Evolutionary conservation across 176 grass and related monocot species (phyloP), one percentile per base, ranked within the genome.

Genomic region (Echinochloa phyllopogon): DNA sequence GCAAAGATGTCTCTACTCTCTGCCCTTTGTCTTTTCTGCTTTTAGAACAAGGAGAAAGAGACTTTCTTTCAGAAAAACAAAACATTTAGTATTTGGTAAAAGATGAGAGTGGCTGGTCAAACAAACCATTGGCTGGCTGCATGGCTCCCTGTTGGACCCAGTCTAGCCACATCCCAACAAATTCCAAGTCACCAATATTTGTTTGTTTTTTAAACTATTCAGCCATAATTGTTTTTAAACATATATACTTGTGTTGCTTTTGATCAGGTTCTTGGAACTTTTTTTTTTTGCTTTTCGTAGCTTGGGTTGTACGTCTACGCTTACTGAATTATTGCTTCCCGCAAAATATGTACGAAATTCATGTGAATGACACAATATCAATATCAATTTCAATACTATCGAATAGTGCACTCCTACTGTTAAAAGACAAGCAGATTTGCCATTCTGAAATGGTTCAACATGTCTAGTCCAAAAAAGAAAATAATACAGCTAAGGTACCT

Each of bases 81-180:
- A 83, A 24, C 15, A 68, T 11, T 9, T 36, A 23, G 29, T 4
- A 18, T n/a, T 24, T 37, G 37, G 53, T 72, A 58, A 72, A 56
- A 44, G 47, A 4, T 58, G 17, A 59, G 51, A 51, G 23, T 67
- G 88, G 59, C 79, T 10, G 74, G 84, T 87, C 88, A 86, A 90
- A 53, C 59, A 38, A 73, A 60, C 40, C 67, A 74, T n/a, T 33
- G 20, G 38, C 29, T 37, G 3, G 10, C 29, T 33, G 29, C 29
- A 33, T 74, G 42, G 69, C 25, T 51, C 70, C 8, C 9, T 49
- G 23, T 42, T 42, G 59, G 88, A 87, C 84, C 66, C 58, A 38
- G 60, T 86, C 66, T 57, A 51, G 33, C 25, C 65, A 57, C 78
- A 65, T 10, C 23, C 51, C 53, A 90, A 78, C 16, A 78, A 75